phyloP scores from a whole-genome alignment of 169 alveolate genomes.

The Perkinsus chesapeaki region DNA sequence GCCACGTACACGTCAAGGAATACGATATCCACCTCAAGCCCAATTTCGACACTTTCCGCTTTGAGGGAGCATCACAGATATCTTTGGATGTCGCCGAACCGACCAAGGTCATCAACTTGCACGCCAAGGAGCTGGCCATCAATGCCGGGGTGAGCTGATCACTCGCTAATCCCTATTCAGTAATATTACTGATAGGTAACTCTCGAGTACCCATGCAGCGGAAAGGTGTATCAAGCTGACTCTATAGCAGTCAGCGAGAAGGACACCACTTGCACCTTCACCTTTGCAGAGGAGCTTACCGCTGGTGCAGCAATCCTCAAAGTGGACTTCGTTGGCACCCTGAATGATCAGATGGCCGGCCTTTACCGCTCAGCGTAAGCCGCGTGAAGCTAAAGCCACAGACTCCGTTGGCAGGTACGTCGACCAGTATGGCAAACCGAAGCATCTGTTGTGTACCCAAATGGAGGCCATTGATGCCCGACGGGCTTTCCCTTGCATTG shows the following conservation, averaged over 20 bases:
- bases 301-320: not conserved
- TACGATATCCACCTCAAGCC: not conserved
- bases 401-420: conserved; percentile 3
- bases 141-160: not conserved
- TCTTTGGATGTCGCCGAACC: not conserved
- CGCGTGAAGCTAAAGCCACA: not conserved
- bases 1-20: not conserved
- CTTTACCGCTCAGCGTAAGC: conserved; percentile 24
- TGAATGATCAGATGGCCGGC: conserved; percentile 27
- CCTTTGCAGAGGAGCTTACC: not conserved
- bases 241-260: not conserved
- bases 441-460: not conserved
- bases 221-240: not conserved
- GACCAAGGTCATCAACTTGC: not conserved
- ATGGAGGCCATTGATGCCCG: conserved; percentile 32
- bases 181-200: too few species aligned
- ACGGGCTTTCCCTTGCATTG: conserved; percentile 29
- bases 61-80: not conserved
- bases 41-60: not conserved
- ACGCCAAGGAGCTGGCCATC: not conserved
- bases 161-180: not conserved
- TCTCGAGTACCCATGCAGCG: not conserved
- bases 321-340: not conserved
- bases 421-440: not conserved
- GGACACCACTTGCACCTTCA: not conserved